A percentile compares a stretch with the other conserved stretches of the same genome.
phyloP scores from a whole-genome alignment of 2,329 filamentous ascomycete species.

The Fusarium sp. region DNA sequence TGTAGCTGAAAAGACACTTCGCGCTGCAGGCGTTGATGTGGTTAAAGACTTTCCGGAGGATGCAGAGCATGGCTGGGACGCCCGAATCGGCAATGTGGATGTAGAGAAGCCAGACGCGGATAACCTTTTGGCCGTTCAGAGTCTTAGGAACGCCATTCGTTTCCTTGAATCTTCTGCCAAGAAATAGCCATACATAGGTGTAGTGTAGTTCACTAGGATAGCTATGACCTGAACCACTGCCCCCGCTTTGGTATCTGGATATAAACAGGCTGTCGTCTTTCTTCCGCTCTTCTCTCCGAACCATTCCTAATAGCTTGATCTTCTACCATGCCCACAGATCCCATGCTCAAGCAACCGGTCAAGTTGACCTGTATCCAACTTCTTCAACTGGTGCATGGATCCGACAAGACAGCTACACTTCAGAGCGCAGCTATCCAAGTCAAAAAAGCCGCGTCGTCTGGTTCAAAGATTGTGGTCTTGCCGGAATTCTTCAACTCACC shows the following conservation, averaged over 20 bases:
- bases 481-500: constrained; percentile 99
- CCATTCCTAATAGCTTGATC: neutral
- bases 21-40: constrained; percentile 14
- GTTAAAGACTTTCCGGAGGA: constrained; percentile 30
- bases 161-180: constrained; percentile 24
- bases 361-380: constrained; percentile 85
- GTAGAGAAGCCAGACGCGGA: constrained; percentile 28
- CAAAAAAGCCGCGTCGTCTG: constrained; percentile 76
- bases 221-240: neutral
- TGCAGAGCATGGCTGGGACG: constrained; percentile 41
- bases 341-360: constrained; percentile 75
- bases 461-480: constrained; percentile 86
- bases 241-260: neutral
- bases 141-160: constrained; percentile 26
- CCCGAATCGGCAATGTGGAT: constrained; percentile 18
- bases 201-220: neutral
- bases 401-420: constrained; percentile 87
- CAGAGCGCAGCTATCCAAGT: constrained; percentile 81
- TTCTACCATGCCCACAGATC: neutral
- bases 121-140: neutral
- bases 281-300: neutral
- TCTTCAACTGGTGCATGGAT: constrained; percentile 79
- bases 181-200: neutral
- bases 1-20: constrained; percentile 33
- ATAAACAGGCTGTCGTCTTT: neutral